phyloP scores from a whole-genome alignment of 116 monocot genomes.

The Iris pallida region DNA sequence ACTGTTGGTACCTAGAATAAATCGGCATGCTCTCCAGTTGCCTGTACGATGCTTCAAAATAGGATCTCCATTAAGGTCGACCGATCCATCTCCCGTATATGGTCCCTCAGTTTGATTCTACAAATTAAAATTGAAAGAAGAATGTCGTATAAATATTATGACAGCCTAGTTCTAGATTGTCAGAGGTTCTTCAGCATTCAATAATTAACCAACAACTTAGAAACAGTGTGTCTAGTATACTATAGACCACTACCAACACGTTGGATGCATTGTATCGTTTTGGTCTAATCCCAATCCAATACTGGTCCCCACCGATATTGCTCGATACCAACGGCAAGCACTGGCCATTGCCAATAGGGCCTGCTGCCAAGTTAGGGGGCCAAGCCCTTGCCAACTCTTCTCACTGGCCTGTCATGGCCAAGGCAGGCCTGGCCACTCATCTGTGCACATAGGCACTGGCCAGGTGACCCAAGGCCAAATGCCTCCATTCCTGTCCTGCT shows the following conservation, averaged over 20 bases:
- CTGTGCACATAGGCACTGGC: too few species aligned
- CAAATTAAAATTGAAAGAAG: not conserved
- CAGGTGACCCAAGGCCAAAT: too few species aligned
- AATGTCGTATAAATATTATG: not conserved
- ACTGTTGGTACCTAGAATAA: conserved; percentile 39
- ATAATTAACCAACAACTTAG: not conserved
- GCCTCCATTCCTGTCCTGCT: too few species aligned
- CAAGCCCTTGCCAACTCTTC: too few species aligned
- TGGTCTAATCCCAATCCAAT: not conserved
- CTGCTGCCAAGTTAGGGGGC: too few species aligned
- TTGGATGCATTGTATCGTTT: not conserved
- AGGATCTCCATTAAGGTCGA: conserved; percentile 18
- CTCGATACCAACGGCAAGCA: too few species aligned
- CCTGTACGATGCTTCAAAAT: conserved; percentile 33
- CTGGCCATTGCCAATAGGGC: too few species aligned
- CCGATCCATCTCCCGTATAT: conserved; percentile 22
- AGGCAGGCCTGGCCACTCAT: too few species aligned
- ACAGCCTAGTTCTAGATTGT: not conserved
- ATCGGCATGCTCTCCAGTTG: conserved; percentile 49
- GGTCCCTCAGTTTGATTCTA: conserved; percentile 9
- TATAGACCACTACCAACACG: not conserved
- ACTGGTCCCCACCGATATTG: not conserved
- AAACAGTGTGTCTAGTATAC: not conserved
- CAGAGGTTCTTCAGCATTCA: not conserved
- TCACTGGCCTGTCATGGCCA: too few species aligned